Evolutionary conservation across 2,329 filamentous ascomycete species (phyloP), one percentile per base, ranked within the genome.

Genomic region (Metarhizium anisopliae): DNA sequence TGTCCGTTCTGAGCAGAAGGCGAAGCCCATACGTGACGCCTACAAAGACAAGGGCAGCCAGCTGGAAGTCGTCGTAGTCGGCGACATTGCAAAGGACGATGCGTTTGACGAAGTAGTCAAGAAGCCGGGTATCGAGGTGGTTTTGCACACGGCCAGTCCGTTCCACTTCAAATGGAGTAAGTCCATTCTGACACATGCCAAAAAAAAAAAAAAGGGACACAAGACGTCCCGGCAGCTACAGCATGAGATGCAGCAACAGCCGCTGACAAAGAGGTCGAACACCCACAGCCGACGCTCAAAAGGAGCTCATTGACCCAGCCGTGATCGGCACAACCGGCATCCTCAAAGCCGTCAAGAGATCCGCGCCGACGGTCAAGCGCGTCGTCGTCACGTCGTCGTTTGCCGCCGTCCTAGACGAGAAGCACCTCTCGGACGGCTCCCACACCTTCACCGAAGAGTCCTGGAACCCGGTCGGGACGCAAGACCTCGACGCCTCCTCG

Each of bases 21-120:
- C 80, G 18, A 61, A 72, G 49, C 74, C 73, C 61, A 78, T 84
- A 59, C 74, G 75, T 50, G 69, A 72, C 53, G 75, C 78, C 10
- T 74, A 81, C 64, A 71, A 76, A 2, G 66, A 68, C 20, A 66
- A 74, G 57, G 64, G 63, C 56, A 72, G 74, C 14, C 71, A 73
- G 36, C 76, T 84, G 18, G 64, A 70, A 36, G 72, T 79, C 13
- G 73, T 68, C 55, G 84, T 94, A 62, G 89, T 95, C 29, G 82
- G 86, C 18, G 90, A 95, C 66, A 88, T 95, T 61, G 87, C 89
- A 3, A 70, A 84, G 64, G 78, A 83, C 47, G 78, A 79, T 55
- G 90, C 90, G 56, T 95, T 95, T 67, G 84, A 89, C 63, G 76
- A 84, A 62, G 82, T 80, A 1, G 74, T 79, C 59, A 69, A 74